These are phyloP conservation scores for Scenedesmus sp. DNA, from an alignment of 163 green algal genomes.

Conservation along the genomic window DNA sequence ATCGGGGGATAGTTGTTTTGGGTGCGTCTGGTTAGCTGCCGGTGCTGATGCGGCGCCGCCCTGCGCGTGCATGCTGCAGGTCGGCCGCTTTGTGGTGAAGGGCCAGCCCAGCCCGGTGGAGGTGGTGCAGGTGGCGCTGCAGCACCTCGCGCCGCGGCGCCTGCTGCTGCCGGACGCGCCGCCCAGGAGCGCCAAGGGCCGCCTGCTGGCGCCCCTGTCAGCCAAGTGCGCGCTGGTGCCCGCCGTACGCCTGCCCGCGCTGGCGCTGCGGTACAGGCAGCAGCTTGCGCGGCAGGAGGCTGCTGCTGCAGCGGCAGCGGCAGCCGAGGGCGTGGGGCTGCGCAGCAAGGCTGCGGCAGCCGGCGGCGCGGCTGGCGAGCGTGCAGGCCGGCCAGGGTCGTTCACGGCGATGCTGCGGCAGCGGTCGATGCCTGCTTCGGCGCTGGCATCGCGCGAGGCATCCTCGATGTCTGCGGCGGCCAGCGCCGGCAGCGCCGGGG, in stretches of 20 bases:
- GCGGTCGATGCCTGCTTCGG: not conserved
- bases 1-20: not conserved
- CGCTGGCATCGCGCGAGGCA: not conserved
- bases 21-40: not conserved
- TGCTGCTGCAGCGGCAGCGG: not conserved
- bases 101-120: slow-evolving; percentile 4
- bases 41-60: not conserved
- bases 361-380: not conserved
- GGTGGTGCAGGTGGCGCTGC: slow-evolving; percentile 30
- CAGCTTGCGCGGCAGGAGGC: not conserved
- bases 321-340: not conserved
- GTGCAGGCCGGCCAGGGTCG: not conserved
- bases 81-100: slow-evolving; percentile 38
- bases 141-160: slow-evolving; percentile 13
- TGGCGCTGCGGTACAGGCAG: slow-evolving; percentile 17
- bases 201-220: not conserved
- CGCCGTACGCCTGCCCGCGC: not conserved
- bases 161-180: not conserved
- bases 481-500: not conserved
- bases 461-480: not conserved
- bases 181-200: slow-evolving; percentile 2
- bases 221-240: not conserved
- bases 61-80: not conserved
- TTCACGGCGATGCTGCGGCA: not conserved
- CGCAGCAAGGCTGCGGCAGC: not conserved